Percentiles rank a stretch among this genome's conserved stretches.
Conservation (phyloP, 148 eudicot species). For the Limonium bicolor region DNA sequence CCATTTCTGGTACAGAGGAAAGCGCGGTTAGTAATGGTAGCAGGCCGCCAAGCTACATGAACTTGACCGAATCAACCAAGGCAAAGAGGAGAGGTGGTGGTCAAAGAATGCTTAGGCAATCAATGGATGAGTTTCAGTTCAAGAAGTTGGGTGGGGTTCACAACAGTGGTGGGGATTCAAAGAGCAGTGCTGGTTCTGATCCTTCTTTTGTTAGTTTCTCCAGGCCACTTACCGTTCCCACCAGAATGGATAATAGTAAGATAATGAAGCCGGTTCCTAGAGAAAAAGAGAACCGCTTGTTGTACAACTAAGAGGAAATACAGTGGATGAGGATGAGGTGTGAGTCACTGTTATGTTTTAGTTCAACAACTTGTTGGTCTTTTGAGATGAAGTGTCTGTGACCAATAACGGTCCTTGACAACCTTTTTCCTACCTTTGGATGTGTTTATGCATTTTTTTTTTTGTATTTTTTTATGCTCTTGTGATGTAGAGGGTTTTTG, state of each 20-base stretch:
- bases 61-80: slow-evolving; percentile 67
- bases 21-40: slow-evolving; percentile 19
- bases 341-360: too few species aligned
- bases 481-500: too few species aligned
- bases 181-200: slow-evolving; percentile 31
- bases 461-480: too few species aligned
- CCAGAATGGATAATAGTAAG: slow-evolving; percentile 24
- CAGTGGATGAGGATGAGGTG: too few species aligned
- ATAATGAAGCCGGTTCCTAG: slow-evolving; percentile 15
- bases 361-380: too few species aligned
- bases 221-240: slow-evolving; percentile 26
- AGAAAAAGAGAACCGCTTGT: too few species aligned
- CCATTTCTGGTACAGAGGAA: slow-evolving; percentile 55
- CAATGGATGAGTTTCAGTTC: slow-evolving; percentile 89
- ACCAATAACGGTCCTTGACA: too few species aligned
- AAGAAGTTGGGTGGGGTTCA: slow-evolving; percentile 34
- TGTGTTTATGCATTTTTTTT: too few species aligned
- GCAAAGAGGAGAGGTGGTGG: slow-evolving; percentile 45
- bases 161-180: slow-evolving; percentile 25
- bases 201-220: slow-evolving; percentile 24
- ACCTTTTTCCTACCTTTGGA: too few species aligned
- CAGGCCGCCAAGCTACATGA: slow-evolving; percentile 91
- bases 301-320: too few species aligned
- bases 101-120: slow-evolving; percentile 41
- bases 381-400: too few species aligned